Evolutionary conservation across 345 rosid genomes (phyloP).

Genomic region (Aegle marmelos): DNA sequence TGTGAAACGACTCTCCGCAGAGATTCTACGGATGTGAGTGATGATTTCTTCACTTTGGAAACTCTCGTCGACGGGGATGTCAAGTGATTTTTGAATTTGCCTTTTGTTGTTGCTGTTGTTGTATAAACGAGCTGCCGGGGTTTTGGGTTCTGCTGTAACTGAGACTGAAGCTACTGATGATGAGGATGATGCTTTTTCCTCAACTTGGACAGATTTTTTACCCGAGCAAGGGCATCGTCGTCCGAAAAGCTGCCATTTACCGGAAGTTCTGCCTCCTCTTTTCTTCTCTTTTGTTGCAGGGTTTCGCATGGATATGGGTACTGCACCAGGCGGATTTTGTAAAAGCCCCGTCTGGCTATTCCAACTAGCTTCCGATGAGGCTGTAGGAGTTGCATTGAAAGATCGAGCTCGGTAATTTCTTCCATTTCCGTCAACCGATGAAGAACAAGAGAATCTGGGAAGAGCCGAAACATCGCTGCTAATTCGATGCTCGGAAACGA

Average conservation of each 20-base stretch:
- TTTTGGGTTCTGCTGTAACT: slow-evolving; percentile 21
- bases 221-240: slow-evolving; percentile 69
- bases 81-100: background rate
- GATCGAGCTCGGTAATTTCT: slow-evolving; percentile 39
- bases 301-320: slow-evolving; percentile 36
- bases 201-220: slow-evolving; percentile 70
- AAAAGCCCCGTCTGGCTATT: slow-evolving; percentile 81
- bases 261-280: slow-evolving; percentile 9
- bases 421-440: slow-evolving; percentile 49
- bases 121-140: slow-evolving; percentile 15
- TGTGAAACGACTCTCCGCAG: slow-evolving; percentile 27
- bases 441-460: slow-evolving; percentile 58
- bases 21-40: slow-evolving; percentile 14
- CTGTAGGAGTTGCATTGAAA: slow-evolving; percentile 55
- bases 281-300: slow-evolving; percentile 20
- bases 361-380: slow-evolving; percentile 91
- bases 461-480: slow-evolving; percentile 15
- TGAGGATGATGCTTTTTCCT: slow-evolving; percentile 28
- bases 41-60: background rate
- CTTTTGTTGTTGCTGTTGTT: background rate
- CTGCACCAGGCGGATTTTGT: slow-evolving; percentile 56
- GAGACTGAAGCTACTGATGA: background rate
- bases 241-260: slow-evolving; percentile 53
- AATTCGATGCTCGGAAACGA: slow-evolving; percentile 16
- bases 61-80: background rate